These are phyloP conservation scores for Triangularia verruculosa DNA, from an alignment of 2,329 filamentous ascomycete species.

Conservation along the genomic window DNA sequence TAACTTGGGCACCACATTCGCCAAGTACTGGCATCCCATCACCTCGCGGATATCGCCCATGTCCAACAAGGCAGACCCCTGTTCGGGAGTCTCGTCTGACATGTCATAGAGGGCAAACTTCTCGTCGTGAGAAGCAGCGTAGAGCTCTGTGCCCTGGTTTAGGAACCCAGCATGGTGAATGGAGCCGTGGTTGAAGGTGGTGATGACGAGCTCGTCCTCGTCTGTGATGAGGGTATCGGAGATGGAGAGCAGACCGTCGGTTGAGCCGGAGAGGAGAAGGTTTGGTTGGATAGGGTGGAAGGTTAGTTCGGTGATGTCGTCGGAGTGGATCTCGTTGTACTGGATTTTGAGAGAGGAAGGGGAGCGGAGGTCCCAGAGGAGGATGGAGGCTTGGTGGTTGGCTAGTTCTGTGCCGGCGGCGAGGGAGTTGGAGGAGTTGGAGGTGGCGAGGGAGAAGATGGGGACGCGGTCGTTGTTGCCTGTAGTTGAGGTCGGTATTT, in stretches of 20 bases:
- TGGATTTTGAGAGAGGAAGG: conserved; percentile 46
- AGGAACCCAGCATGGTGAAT: conserved; percentile 75
- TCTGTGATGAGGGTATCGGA: conserved; percentile 68
- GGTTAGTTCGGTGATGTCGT: conserved; percentile 63
- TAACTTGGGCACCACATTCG: conserved; percentile 60
- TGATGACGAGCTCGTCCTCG: conserved; percentile 74
- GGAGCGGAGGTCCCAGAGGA: conserved; percentile 61
- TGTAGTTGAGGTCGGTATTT: too few species aligned
- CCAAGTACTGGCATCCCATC: conserved; percentile 72
- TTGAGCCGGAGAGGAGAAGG: conserved; percentile 71
- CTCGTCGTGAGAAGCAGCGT: conserved; percentile 75
- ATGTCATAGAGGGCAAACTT: conserved; percentile 70
- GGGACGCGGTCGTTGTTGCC: not conserved
- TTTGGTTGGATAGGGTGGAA: conserved; percentile 60
- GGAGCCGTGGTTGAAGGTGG: conserved; percentile 76
- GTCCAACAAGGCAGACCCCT: conserved; percentile 52
- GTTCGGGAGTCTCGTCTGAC: conserved; percentile 56
- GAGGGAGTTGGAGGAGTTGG: conserved; percentile 54
- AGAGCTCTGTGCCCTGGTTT: conserved; percentile 60
- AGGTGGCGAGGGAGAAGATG: conserved; percentile 64
- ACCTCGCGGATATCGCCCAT: conserved; percentile 67
- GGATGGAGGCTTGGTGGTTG: conserved; percentile 58
- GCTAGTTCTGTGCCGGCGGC: conserved; percentile 72
- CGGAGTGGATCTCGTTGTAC: conserved; percentile 65
- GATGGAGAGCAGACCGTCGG: conserved; percentile 75